These are phyloP conservation scores for Colletotrichum lentis DNA, from an alignment of 2,329 filamentous ascomycete species.

Conservation along the genomic window DNA sequence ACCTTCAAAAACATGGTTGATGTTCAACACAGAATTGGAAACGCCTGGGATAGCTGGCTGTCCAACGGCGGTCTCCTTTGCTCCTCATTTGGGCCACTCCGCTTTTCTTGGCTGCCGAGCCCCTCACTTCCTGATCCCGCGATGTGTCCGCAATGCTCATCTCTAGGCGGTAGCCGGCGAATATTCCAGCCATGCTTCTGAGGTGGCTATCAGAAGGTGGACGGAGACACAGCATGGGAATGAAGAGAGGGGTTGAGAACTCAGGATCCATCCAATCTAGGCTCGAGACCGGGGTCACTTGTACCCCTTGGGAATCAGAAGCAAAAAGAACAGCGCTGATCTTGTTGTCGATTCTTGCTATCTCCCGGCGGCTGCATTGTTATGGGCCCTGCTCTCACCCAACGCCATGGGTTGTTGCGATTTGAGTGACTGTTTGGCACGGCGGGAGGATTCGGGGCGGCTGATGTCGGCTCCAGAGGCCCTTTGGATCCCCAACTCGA, in stretches of 20 bases:
- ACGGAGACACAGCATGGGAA: neutral
- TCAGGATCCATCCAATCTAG: neutral
- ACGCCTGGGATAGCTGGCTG: neutral
- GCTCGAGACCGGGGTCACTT: neutral
- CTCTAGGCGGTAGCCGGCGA: neutral
- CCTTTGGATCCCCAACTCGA: neutral
- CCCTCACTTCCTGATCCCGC: neutral
- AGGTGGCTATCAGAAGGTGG: neutral
- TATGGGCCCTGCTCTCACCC: neutral
- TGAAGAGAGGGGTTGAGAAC: neutral
- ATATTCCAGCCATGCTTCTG: neutral
- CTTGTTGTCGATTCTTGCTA: slow-evolving; percentile 14
- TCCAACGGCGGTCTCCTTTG: slow-evolving; percentile 8
- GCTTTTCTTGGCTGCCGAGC: neutral
- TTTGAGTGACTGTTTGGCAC: neutral
- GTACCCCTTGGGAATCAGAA: neutral
- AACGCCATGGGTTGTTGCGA: neutral
- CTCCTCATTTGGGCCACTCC: neutral
- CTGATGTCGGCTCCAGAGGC: neutral
- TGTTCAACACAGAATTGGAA: neutral
- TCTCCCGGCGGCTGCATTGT: slow-evolving; percentile 4
- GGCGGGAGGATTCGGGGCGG: neutral
- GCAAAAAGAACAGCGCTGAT: slow-evolving; percentile 7
- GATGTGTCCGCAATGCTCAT: neutral
- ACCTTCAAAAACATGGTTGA: neutral